phyloP scores from a whole-genome alignment of 768 basidiomycete species.

The Mycena maculata region DNA sequence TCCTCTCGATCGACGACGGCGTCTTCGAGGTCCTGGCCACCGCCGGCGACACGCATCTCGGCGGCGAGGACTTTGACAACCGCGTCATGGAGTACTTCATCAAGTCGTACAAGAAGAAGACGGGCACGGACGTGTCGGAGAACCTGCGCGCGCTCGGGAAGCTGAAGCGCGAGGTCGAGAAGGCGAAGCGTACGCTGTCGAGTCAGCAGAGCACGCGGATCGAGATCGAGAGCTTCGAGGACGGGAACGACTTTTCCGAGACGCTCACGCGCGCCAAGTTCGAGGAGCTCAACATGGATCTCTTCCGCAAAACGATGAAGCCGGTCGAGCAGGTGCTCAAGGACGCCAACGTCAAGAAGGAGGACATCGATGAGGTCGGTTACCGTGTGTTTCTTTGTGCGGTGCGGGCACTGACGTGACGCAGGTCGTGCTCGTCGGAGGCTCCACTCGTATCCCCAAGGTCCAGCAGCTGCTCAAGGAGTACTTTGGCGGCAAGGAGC shows the following conservation, averaged over 20 bases:
- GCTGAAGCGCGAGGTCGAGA: slow-evolving; percentile 93
- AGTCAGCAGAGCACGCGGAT: slow-evolving; percentile 90
- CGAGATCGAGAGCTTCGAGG: slow-evolving; percentile 96
- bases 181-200: slow-evolving; percentile 93
- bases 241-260: slow-evolving; percentile 97
- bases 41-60: slow-evolving; percentile 94
- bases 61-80: slow-evolving; percentile 97
- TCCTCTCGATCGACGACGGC: slow-evolving; percentile 93
- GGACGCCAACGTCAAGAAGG: slow-evolving; percentile 98
- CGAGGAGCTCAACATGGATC: slow-evolving; percentile 98
- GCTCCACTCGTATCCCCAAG: slow-evolving; percentile 99
- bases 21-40: slow-evolving; percentile 92
- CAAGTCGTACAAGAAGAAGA: slow-evolving; percentile 93
- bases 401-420: too few relatives aligned
- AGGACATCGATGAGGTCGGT: slow-evolving; percentile 88
- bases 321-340: slow-evolving; percentile 99
- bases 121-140: slow-evolving; percentile 81
- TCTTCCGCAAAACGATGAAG: slow-evolving; percentile 99
- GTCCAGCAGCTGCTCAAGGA: slow-evolving; percentile 98
- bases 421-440: slow-evolving; percentile 92
- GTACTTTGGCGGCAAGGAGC: slow-evolving; percentile 96
- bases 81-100: slow-evolving; percentile 90
- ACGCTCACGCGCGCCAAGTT: slow-evolving; percentile 98
- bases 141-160: slow-evolving; percentile 91
- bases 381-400: neutral